phyloP scores from a whole-genome alignment of 129 eudicot genomes.

The Artemisia argyi region DNA sequence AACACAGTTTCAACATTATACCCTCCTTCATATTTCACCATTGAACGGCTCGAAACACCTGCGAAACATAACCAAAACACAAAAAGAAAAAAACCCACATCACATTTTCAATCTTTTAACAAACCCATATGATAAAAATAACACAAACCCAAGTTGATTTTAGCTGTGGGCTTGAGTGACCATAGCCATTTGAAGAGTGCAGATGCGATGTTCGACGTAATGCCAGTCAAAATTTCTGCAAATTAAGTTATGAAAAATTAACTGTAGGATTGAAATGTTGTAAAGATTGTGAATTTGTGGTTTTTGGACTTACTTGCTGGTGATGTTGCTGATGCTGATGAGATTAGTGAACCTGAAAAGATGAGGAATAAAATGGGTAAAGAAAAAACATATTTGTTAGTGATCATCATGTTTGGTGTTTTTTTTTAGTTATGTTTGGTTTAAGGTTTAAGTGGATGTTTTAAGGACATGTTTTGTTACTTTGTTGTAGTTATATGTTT shows the following conservation, averaged over 20 bases:
- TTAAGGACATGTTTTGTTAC: too few species aligned
- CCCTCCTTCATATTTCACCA: slow-evolving; percentile 95
- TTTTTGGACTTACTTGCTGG: slow-evolving; percentile 10
- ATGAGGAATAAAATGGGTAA: background rate
- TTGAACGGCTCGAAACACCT: slow-evolving; percentile 78
- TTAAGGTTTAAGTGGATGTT: too few species aligned
- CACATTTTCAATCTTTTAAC: background rate
- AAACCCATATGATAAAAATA: background rate
- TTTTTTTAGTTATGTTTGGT: too few species aligned
- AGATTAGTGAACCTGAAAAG: background rate
- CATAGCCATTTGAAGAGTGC: slow-evolving; percentile 79
- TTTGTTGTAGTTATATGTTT: too few species aligned
- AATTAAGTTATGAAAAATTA: background rate
- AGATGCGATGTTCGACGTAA: slow-evolving; percentile 72
- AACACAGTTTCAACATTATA: slow-evolving; percentile 90
- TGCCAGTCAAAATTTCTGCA: slow-evolving; percentile 79
- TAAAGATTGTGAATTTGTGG: background rate
- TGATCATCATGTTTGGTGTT: slow-evolving; percentile 6
- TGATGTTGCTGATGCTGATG: slow-evolving; percentile 10
- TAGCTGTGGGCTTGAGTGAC: slow-evolving; percentile 66
- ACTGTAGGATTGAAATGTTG: background rate
- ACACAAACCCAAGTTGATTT: slow-evolving; percentile 43
- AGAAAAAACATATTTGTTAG: background rate
- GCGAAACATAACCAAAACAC: background rate
- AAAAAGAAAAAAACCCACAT: slow-evolving; percentile 7